Evolutionary conservation across 331 rosid species (phyloP).

Genomic region (Pyrus hybrid): DNA sequence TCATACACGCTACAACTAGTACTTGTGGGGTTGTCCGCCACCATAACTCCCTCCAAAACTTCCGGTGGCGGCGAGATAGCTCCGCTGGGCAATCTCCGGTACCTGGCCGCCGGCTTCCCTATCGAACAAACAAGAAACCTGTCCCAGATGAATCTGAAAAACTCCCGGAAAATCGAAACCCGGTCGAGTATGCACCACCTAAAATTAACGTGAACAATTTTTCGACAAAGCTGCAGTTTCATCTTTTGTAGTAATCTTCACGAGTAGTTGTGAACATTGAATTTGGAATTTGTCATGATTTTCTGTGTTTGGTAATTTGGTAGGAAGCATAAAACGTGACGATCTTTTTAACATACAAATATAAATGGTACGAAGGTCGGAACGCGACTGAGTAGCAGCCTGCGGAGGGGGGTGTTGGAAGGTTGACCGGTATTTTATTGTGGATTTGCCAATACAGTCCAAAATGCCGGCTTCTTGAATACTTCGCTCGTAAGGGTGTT

Average conservation of each 20-base stretch:
- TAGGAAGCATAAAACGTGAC: neutral
- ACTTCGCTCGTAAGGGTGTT: neutral
- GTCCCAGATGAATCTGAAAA: slow-evolving; percentile 73
- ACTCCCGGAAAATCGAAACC: slow-evolving; percentile 47
- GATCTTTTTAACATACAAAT: neutral
- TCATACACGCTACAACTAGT: slow-evolving; percentile 27
- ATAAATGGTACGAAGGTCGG: slow-evolving; percentile 9
- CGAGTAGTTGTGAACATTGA: slow-evolving; percentile 26
- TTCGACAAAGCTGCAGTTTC: slow-evolving; percentile 50
- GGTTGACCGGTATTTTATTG: slow-evolving; percentile 76
- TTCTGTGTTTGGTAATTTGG: neutral
- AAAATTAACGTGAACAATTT: slow-evolving; percentile 40
- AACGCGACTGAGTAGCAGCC: slow-evolving; percentile 17
- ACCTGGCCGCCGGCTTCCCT: slow-evolving; percentile 24
- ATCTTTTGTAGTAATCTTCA: slow-evolving; percentile 36
- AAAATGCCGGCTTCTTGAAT: slow-evolving; percentile 35
- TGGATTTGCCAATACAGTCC: slow-evolving; percentile 27
- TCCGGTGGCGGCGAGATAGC: slow-evolving; percentile 6
- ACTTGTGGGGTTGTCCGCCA: slow-evolving; percentile 3
- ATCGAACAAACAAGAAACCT: slow-evolving; percentile 58
- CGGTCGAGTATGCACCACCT: slow-evolving; percentile 46
- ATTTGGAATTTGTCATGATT: slow-evolving; percentile 1
- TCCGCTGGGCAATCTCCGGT: slow-evolving; percentile 40
- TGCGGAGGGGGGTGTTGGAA: slow-evolving; percentile 18
- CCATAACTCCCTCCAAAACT: neutral